phyloP scores from a whole-genome alignment of 208 protist species.

The Crithidia bombi region DNA sequence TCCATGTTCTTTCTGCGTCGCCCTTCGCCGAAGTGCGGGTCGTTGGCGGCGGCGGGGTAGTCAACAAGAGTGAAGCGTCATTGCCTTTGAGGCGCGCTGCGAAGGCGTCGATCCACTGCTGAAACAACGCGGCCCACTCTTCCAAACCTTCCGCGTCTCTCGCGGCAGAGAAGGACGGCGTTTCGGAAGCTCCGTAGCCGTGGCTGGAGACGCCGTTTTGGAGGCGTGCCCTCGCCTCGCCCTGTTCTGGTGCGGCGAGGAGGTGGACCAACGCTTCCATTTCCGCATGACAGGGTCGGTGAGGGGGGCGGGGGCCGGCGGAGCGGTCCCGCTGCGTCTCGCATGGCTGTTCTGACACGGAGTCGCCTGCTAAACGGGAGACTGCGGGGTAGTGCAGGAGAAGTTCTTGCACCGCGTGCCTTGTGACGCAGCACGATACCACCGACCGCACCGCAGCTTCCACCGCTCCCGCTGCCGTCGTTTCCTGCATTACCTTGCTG shows the following conservation, averaged over 20 bases:
- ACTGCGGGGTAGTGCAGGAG: slow-evolving; percentile 5
- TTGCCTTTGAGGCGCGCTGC: neutral
- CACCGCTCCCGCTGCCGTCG: neutral
- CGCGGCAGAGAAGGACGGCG: neutral
- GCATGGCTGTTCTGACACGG: no score
- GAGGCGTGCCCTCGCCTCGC: neutral
- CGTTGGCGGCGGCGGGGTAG: neutral
- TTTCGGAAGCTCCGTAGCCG: neutral
- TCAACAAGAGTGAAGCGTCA: neutral
- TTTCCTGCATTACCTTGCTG: neutral
- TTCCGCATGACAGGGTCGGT: slow-evolving; percentile 2
- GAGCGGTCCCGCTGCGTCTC: slow-evolving; percentile 1
- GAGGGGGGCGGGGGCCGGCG: neutral
- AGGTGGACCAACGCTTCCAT: slow-evolving; percentile 17
- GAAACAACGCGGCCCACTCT: neutral
- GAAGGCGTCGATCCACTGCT: neutral
- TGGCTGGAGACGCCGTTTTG: neutral
- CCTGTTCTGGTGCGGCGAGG: slow-evolving; percentile 11
- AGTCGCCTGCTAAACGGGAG: neutral
- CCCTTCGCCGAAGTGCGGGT: no score
- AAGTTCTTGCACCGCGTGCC: slow-evolving; percentile 16
- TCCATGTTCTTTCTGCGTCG: neutral
- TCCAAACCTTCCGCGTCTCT: neutral
- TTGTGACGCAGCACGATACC: slow-evolving; percentile 24
- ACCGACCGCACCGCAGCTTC: slow-evolving; percentile 16